Base-by-base conservation (phyloP, 495 filamentous ascomycete species). In the Trichoderma virens region DNA sequence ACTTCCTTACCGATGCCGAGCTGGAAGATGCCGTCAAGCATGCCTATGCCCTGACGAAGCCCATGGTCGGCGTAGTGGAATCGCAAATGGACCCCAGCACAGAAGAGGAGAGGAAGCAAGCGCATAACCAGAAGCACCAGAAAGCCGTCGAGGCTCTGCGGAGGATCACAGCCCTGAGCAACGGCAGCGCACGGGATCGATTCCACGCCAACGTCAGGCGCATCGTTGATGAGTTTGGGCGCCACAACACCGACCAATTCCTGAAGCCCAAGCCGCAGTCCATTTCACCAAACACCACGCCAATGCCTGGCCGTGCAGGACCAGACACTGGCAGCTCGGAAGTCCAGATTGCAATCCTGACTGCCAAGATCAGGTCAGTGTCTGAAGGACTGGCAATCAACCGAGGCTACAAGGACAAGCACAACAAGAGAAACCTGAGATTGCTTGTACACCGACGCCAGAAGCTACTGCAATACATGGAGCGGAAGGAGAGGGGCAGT, bases 321-420 rank as follows among this genome's bases (percentile, higher is more conserved):
- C 88, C 86, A 0, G 94, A 99, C 74, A 97, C 92, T 11, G 94
- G 94, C 3, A 93, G 89, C 63, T 88, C 89, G 23, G 94, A 99
- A 76, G 94, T 99, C 56, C 94, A 99, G 80, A 91, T 93, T 67
- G 93, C 92, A n/a, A 94, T 99, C 67, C 76, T 99, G 72, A 99
- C 94, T 9, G 83, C 90, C 59, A 97, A 97, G 80, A 99, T 99
- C 70, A 76, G 90, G 62, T 88, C 90, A 51, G 74, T 98, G 60
- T 85, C 88, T 35, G 78, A 86, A 65, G 80, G 83, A 61, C 70
- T 90, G 62, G 80, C 83, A 70, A 78, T 71, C 35, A 73, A 76
- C 56, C 79, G 80, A 35, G 81, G 78, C 13, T 70, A 82, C 65
- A 86, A 80, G 64, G 94, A 99, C 72, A 97, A 94, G 79, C 84